Conservation (phyloP, 176 grass and related monocot genomes). For the Microstegium vimineum region DNA sequence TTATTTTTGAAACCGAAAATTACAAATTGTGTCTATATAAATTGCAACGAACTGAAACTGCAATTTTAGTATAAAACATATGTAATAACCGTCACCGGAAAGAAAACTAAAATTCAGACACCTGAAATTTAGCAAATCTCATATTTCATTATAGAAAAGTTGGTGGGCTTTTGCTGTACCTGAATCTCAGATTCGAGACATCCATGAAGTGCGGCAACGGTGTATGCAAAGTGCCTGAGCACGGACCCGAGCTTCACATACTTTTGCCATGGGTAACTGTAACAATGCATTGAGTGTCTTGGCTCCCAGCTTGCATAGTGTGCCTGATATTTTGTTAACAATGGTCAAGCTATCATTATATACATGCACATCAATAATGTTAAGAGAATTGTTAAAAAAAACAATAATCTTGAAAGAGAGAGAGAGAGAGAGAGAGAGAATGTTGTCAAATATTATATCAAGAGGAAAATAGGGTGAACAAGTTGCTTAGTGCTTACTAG, state of each 20-base stretch:
- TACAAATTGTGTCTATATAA: too few relatives aligned
- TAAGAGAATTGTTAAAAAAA: too few relatives aligned
- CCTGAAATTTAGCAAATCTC: too few relatives aligned
- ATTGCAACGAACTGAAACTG: too few relatives aligned
- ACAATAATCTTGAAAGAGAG: too few relatives aligned
- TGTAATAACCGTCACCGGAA: too few relatives aligned
- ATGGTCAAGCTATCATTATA: not conserved
- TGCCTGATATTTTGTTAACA: slow-evolving; percentile 56
- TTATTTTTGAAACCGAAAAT: too few relatives aligned
- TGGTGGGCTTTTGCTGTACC: slow-evolving; percentile 34
- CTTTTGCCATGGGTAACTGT: slow-evolving; percentile 90
- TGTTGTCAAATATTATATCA: not conserved
- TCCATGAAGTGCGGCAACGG: slow-evolving; percentile 78
- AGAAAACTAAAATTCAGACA: too few relatives aligned
- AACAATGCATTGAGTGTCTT: slow-evolving; percentile 78
- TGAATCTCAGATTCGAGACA: slow-evolving; percentile 95
- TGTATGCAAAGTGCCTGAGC: slow-evolving; percentile 84
- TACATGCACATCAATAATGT: not conserved
- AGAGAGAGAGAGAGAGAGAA: not conserved
- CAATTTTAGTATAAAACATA: too few relatives aligned
- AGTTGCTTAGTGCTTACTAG: slow-evolving; percentile 63
- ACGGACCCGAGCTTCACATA: slow-evolving; percentile 91
- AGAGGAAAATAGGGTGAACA: not conserved
- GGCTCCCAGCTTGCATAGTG: slow-evolving; percentile 97
- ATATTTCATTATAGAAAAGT: not conserved